phyloP scores from a whole-genome alignment of 2,329 filamentous ascomycete genomes.

The Xylariaceae sp. region DNA sequence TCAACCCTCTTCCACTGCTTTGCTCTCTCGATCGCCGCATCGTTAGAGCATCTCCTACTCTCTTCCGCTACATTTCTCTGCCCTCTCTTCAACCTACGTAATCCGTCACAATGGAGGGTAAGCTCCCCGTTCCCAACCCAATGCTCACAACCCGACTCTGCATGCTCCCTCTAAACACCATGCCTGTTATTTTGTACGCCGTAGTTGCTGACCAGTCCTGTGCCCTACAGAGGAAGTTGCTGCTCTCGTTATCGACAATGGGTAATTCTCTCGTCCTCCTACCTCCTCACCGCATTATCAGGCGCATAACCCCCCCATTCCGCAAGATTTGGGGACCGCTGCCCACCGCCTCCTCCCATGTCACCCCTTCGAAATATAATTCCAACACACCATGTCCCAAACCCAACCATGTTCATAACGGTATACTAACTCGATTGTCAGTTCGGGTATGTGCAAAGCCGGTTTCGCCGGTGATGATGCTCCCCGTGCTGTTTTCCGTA shows the following conservation, averaged over 20 bases:
- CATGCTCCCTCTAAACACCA: too few species aligned
- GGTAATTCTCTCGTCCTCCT: slow-evolving; percentile 57
- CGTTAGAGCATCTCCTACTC: slow-evolving; percentile 33
- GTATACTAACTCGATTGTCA: slow-evolving; percentile 41
- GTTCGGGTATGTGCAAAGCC: slow-evolving; percentile 99
- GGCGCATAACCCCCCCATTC: slow-evolving; percentile 18
- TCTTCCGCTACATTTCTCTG: slow-evolving; percentile 16
- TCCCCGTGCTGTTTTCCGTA: slow-evolving; percentile 99
- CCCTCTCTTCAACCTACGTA: slow-evolving; percentile 37
- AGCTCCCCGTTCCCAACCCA: slow-evolving; percentile 36
- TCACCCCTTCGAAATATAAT: not conserved
- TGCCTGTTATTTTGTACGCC: slow-evolving; percentile 1
- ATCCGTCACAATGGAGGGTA: slow-evolving; percentile 64
- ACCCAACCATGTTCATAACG: not conserved
- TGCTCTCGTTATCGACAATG: slow-evolving; percentile 99
- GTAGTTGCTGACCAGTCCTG: slow-evolving; percentile 43
- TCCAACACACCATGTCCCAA: not conserved
- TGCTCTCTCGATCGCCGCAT: slow-evolving; percentile 37
- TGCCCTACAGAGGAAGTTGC: slow-evolving; percentile 89
- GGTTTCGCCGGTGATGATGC: slow-evolving; percentile 99
- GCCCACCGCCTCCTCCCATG: not conserved
- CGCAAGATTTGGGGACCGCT: slow-evolving; percentile 10
- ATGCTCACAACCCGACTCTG: slow-evolving; percentile 10
- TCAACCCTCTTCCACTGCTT: slow-evolving; percentile 27
- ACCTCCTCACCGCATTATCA: slow-evolving; percentile 36